phyloP scores from a whole-genome alignment of 78 protist genomes.

The Mantamonas sphyraenae region DNA sequence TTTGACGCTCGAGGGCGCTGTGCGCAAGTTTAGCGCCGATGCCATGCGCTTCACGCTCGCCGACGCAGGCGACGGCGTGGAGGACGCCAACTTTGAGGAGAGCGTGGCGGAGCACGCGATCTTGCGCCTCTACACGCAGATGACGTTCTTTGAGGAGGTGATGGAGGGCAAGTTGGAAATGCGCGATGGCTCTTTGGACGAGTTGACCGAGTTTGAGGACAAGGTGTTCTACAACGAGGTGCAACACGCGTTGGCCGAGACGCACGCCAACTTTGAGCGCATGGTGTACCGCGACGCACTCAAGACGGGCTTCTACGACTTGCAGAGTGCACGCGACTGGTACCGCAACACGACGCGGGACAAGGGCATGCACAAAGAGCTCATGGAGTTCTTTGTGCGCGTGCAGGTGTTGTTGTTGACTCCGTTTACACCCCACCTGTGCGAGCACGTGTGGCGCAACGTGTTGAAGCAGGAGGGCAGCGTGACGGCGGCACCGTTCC shows the following conservation, averaged over 20 bases:
- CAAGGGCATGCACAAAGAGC: conserved; percentile 29
- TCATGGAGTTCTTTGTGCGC: conserved; percentile 61
- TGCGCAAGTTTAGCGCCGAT: conserved; percentile 57
- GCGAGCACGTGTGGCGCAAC: conserved; percentile 96
- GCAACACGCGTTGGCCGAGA: background rate
- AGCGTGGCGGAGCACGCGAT: conserved; percentile 71
- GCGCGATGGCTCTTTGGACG: background rate
- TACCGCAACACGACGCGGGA: conserved; percentile 50
- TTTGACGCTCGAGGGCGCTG: conserved; percentile 60
- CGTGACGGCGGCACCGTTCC: no score
- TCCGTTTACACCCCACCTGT: conserved; percentile 92
- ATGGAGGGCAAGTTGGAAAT: background rate
- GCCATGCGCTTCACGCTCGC: conserved; percentile 96
- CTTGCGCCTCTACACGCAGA: conserved; percentile 73
- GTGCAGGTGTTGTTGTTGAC: conserved; percentile 69
- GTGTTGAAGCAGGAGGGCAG: no score
- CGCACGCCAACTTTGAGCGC: background rate
- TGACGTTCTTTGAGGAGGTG: conserved; percentile 61
- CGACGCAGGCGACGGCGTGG: conserved; percentile 95
- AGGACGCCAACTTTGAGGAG: conserved; percentile 94
- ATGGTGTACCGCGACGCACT: conserved; percentile 87
- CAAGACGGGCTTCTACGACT: conserved; percentile 59
- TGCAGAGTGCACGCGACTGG: conserved; percentile 63
- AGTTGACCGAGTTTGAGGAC: background rate
- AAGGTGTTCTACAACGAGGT: background rate